Conservation (phyloP, 441 rosid genomes). For the Eutrema salsugineum region DNA sequence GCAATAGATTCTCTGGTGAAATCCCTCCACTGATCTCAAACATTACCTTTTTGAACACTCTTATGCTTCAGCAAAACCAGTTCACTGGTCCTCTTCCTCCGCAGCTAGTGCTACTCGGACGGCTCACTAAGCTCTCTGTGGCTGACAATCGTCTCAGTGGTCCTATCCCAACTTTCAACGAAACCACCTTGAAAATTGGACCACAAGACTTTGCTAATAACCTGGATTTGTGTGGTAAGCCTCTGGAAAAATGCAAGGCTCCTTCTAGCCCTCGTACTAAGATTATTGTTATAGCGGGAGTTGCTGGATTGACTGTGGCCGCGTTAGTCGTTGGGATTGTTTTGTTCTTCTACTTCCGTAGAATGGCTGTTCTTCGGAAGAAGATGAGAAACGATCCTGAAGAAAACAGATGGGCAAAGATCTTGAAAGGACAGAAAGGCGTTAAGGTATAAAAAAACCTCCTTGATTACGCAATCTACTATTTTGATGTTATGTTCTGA, state of each 20-base stretch:
- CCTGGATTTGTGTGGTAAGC: constrained; percentile 50
- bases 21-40: constrained; percentile 39
- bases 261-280: constrained; percentile 33
- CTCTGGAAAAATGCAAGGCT: constrained; percentile 40
- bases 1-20: constrained; percentile 48
- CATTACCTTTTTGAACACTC: constrained; percentile 43
- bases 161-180: constrained; percentile 38
- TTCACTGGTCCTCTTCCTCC: constrained; percentile 57
- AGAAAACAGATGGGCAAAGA: constrained; percentile 89
- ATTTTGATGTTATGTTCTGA: background rate
- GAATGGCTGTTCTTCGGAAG: constrained; percentile 47
- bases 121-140: constrained; percentile 47
- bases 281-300: constrained; percentile 61
- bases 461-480: background rate
- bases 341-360: constrained; percentile 62
- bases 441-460: constrained; percentile 51
- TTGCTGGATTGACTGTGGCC: constrained; percentile 60
- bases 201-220: constrained; percentile 39
- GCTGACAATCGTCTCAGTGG: constrained; percentile 54
- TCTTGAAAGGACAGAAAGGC: constrained; percentile 63
- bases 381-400: constrained; percentile 78
- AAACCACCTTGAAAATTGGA: background rate
- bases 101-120: constrained; percentile 34
- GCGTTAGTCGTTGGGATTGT: constrained; percentile 54
- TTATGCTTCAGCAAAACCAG: constrained; percentile 51